Conservation (phyloP, 805 yeast genomes). For the Saccharomycopsis olivae region DNA sequence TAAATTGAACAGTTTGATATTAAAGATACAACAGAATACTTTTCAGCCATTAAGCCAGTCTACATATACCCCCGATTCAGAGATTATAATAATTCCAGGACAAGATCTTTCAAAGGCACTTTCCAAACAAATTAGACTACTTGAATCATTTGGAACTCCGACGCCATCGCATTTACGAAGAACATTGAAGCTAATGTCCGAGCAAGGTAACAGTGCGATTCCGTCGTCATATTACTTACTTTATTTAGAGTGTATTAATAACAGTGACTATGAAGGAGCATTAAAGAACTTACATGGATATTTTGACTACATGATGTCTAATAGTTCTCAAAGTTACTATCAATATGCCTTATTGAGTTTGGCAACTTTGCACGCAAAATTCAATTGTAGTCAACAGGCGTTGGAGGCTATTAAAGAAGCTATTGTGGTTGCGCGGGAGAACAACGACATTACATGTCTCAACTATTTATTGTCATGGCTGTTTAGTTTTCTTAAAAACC, state of each 20-base stretch:
- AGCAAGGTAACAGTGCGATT: slow-evolving; percentile 29
- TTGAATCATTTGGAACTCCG: slow-evolving; percentile 42
- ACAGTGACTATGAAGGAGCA: slow-evolving; percentile 47
- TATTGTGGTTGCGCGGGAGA: slow-evolving; percentile 77
- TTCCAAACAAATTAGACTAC: slow-evolving; percentile 40
- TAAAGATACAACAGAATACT: background rate
- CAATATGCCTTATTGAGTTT: slow-evolving; percentile 68
- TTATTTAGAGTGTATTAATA: slow-evolving; percentile 48
- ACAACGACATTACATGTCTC: slow-evolving; percentile 62
- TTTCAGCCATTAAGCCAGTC: too few species aligned
- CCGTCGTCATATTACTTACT: slow-evolving; percentile 45
- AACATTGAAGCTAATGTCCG: slow-evolving; percentile 37
- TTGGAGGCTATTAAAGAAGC: slow-evolving; percentile 78
- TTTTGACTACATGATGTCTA: slow-evolving; percentile 71
- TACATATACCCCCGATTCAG: background rate
- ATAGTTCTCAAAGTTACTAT: slow-evolving; percentile 50
- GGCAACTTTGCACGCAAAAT: slow-evolving; percentile 62
- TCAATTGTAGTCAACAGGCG: slow-evolving; percentile 59
- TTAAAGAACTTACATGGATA: slow-evolving; percentile 47
- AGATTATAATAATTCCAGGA: slow-evolving; percentile 33
- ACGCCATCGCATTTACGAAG: slow-evolving; percentile 31
- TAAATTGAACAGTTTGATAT: too few species aligned
- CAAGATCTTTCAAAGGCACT: slow-evolving; percentile 40
- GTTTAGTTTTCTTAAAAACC: slow-evolving; percentile 53
- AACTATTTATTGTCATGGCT: slow-evolving; percentile 69